Evolutionary conservation across 768 basidiomycete species (phyloP), one percentile per base, ranked within the genome.

Genomic region (Rubroboletus pulcherrimus): DNA sequence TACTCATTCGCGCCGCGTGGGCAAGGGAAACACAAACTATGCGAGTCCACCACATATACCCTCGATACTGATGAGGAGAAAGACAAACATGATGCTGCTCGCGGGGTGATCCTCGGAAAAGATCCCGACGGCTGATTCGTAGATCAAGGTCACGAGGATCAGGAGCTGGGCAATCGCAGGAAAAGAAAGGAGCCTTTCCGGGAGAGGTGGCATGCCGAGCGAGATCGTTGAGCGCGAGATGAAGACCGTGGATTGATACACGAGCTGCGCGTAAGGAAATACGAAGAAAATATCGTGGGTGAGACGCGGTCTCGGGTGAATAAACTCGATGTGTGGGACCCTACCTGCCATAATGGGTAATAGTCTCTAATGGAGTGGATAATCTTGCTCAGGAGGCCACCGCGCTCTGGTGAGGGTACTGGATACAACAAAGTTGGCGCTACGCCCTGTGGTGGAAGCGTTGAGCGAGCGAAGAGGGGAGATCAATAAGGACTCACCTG

Each of bases 271-370:
- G 46, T 37, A 29, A 21, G 34, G 14, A 51, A 51, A 52, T 45
- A 43, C 17, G 26, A n/a, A 53, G 29, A 29, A 34, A 38, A 46
- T 5, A 19, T 49, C 40, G 26, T 42, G 29, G 35, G 45, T 57
- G 33, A 54, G 53, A 51, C 48, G 19, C 24, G 34, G 53, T 51
- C 17, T 51, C 24, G 15, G 14, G 47, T 29, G 47, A 45, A 53
- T 26, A 45, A 19, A 34, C 3, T 40, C 17, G 54, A 54, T 45
- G 57, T 60, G 58, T 65, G 6, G 1, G 38, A 12, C 19, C 78
- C 26, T 57, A 87, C 90, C 85, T 93, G 91, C 91, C 93, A 97
- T 39, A 96, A 80, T 2, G 94, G 94, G 72, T 98, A 98, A 68
- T 94, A 98, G 66, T 98, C 96, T 37, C 93, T 80, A 19, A 93